Percentiles rank a stretch among this genome's conserved stretches.
Evolutionary conservation across 192 early-diverging fungal species (phyloP).

Genomic region (Podila horticola): DNA sequence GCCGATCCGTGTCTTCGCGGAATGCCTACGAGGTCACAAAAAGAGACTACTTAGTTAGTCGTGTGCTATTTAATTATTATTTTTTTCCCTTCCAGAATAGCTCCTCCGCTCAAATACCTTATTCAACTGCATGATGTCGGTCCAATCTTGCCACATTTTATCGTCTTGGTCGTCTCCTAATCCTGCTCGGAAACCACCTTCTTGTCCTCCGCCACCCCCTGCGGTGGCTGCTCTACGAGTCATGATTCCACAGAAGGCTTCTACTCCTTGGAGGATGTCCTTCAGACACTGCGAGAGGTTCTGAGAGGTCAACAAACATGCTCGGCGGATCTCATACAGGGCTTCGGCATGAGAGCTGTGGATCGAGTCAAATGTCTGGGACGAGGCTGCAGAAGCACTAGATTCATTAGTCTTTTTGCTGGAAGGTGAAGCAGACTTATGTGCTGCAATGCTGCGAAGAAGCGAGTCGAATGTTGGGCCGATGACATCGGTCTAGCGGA

Average conservation of each 20-base stretch:
- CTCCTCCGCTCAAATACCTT: conserved; percentile 4
- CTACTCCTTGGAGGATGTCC: conserved; percentile 12
- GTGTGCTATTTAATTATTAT: no score
- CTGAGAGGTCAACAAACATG: conserved; percentile 28
- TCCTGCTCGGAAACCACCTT: conserved; percentile 30
- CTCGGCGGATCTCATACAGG: conserved; percentile 37
- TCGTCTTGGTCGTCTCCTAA: conserved; percentile 27
- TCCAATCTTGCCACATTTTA: conserved; percentile 44
- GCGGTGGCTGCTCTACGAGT: conserved; percentile 33
- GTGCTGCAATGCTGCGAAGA: conserved; percentile 26
- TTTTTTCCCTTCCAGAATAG: no score
- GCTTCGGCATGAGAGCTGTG: conserved; percentile 37
- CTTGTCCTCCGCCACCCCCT: conserved; percentile 36
- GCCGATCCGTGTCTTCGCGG: conserved; percentile 14
- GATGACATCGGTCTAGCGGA: conserved; percentile 54
- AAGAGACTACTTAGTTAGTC: no score
- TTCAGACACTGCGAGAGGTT: conserved; percentile 13
- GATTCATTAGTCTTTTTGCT: background rate
- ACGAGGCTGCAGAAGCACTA: background rate
- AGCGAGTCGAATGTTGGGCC: conserved; percentile 45
- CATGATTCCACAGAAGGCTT: conserved; percentile 27
- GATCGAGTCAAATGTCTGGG: conserved; percentile 37
- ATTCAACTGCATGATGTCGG: conserved; percentile 16
- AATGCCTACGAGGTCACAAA: conserved; percentile 14
- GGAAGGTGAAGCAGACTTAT: conserved; percentile 9